These are phyloP conservation scores for Potentilla sterilis DNA, from an alignment of 306 rosid species.

Conservation along the genomic window DNA sequence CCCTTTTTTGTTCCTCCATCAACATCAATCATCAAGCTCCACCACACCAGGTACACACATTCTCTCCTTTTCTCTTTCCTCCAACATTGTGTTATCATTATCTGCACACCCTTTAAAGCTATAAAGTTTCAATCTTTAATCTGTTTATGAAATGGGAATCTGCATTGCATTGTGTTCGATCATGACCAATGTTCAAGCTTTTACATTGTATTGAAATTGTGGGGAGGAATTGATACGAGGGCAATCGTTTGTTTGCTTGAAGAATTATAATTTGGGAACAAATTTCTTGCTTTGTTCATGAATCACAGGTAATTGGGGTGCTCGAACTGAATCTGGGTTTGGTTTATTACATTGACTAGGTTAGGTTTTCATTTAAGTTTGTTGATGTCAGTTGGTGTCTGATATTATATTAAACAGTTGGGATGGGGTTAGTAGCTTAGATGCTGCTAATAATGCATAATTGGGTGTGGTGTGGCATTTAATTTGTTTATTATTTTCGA, in stretches of 20 bases:
- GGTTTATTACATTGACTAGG: constrained; percentile 21
- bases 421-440: constrained; percentile 31
- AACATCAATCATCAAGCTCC: constrained; percentile 30
- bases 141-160: constrained; percentile 1
- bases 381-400: constrained; percentile 34
- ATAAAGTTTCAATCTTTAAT: constrained; percentile 3
- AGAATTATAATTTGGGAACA: constrained; percentile 4
- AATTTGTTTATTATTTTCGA: background rate
- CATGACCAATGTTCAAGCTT: background rate
- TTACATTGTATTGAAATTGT: no score
- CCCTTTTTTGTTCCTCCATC: constrained; percentile 31
- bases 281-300: constrained; percentile 1
- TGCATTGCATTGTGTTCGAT: constrained; percentile 19
- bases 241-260: background rate
- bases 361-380: constrained; percentile 29
- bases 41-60: constrained; percentile 40
- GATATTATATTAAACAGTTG: constrained; percentile 40
- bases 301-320: constrained; percentile 1
- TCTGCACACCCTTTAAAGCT: background rate
- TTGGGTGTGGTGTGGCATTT: background rate
- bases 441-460: constrained; percentile 17
- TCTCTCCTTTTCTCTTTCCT: background rate
- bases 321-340: constrained; percentile 25
- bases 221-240: background rate
- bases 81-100: background rate